Evolutionary conservation across 2,329 filamentous ascomycete species (phyloP).

Genomic region (Venturia effusa): DNA sequence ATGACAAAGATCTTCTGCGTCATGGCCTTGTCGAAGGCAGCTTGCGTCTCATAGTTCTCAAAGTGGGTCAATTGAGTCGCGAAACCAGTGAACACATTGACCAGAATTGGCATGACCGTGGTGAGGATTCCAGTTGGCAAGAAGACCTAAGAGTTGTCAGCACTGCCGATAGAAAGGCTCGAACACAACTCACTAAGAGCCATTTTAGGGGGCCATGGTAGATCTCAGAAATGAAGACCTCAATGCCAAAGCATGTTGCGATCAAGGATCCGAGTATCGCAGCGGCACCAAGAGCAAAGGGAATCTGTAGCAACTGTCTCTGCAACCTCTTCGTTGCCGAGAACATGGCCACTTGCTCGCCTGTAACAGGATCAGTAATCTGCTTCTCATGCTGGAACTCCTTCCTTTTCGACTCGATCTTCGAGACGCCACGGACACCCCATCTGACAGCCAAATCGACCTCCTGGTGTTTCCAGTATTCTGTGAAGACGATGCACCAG

Average conservation of each 20-base stretch:
- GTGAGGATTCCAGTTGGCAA: constrained; percentile 83
- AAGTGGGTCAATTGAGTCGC: constrained; percentile 68
- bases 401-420: constrained; percentile 64
- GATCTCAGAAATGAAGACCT: constrained; percentile 91
- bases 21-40: constrained; percentile 71
- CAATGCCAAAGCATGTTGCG: constrained; percentile 76
- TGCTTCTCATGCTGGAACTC: constrained; percentile 74
- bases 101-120: constrained; percentile 67
- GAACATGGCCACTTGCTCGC: constrained; percentile 66
- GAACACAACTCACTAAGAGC: constrained; percentile 53
- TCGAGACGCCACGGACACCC: constrained; percentile 76
- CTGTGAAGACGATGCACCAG: constrained; percentile 85
- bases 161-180: not conserved
- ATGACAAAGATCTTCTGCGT: constrained; percentile 91
- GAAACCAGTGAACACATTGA: constrained; percentile 60
- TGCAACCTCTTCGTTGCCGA: constrained; percentile 63
- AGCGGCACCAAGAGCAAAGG: constrained; percentile 68
- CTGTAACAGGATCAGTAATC: constrained; percentile 68
- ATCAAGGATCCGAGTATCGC: constrained; percentile 71
- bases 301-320: constrained; percentile 70
- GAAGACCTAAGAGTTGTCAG: constrained; percentile 50
- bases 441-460: constrained; percentile 76
- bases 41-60: constrained; percentile 88
- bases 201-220: constrained; percentile 83
- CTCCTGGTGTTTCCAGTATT: constrained; percentile 95